Percentiles rank a stretch among this genome's conserved stretches.
Conservation (phyloP, 2,329 filamentous ascomycete species). For the Orbilia oligospora region DNA sequence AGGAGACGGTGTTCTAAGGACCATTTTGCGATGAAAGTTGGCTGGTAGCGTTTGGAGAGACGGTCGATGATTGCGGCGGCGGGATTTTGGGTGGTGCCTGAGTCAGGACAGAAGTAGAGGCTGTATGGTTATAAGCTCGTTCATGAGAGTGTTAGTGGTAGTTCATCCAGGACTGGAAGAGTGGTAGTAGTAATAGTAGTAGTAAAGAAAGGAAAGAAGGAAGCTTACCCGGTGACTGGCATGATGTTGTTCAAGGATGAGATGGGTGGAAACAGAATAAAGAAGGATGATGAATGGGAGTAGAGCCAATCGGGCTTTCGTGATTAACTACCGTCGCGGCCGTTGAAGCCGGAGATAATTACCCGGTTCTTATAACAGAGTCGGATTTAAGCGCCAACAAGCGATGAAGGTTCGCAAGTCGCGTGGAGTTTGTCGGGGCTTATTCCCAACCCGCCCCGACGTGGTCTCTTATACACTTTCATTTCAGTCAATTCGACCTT, state of each 20-base stretch:
- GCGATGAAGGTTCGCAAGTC: slow-evolving; percentile 1
- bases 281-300: not conserved
- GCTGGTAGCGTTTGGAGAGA: slow-evolving; percentile 63
- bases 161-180: not conserved
- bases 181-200: not conserved
- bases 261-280: not conserved
- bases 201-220: not conserved
- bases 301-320: slow-evolving; percentile 30
- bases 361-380: not conserved
- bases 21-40: slow-evolving; percentile 61
- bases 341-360: slow-evolving; percentile 51
- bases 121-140: slow-evolving; percentile 41
- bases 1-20: slow-evolving; percentile 64
- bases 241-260: slow-evolving; percentile 39
- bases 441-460: not conserved
- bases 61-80: slow-evolving; percentile 61
- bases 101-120: slow-evolving; percentile 64
- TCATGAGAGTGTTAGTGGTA: not conserved
- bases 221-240: slow-evolving; percentile 63
- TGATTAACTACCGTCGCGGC: slow-evolving; percentile 23
- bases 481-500: not conserved
- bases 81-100: slow-evolving; percentile 58
- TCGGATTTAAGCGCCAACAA: slow-evolving; percentile 32
- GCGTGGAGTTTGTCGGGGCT: slow-evolving; percentile 28
- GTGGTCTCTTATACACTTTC: not conserved